Base-by-base conservation (phyloP, 257 asterid species). In the Nicotiana tabacum region DNA sequence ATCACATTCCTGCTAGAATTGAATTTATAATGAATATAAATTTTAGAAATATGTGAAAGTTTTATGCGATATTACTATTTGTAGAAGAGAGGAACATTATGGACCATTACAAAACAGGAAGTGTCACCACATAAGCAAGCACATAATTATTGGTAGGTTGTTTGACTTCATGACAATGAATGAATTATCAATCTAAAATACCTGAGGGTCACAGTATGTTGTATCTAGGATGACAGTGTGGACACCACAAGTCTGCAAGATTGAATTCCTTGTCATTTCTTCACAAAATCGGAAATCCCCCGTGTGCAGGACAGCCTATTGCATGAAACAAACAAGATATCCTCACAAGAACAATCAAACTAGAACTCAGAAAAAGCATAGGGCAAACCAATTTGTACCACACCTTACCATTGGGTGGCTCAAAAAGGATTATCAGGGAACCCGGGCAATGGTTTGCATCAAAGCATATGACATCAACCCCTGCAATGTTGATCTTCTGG, bases 371-470 rank as follows among this genome's bases (percentile, higher is more conserved):
- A 66, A 57, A 82, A n/a, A 32, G 58, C 80, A 72, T 8, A 80
- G 18, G 24, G 17, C 13, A 21, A 58, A 37, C 51, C 37, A 55
- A n/a, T 85, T 81, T 51, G 78, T 61, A 69, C 83, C 95, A 32
- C 87, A 94, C 99, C 98, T 94, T 90, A 83, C 93, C 91, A 55
- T 87, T 92, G 82, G 98, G 92, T 35, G 96, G 98, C 85, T 96
- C 98, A 83, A 96, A 96, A 81, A 96, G 90, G 82, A 96, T 90
- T 80, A 96, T 90, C 78, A 96, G 82, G 58, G 98, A 93, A 85
- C 99, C 99, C 24, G 99, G 98, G 84, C 99, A 96, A 87, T 96
- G 99, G 88, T 96, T 96, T 85, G 99, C 98, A 84, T 96, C 96
- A 81, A 92, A 96, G 87, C 98, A 94, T 16, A 97, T 96, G 77